Evolutionary conservation across 2,329 filamentous ascomycete species (phyloP).

Genomic region (Calonectria pseudoturangicola): DNA sequence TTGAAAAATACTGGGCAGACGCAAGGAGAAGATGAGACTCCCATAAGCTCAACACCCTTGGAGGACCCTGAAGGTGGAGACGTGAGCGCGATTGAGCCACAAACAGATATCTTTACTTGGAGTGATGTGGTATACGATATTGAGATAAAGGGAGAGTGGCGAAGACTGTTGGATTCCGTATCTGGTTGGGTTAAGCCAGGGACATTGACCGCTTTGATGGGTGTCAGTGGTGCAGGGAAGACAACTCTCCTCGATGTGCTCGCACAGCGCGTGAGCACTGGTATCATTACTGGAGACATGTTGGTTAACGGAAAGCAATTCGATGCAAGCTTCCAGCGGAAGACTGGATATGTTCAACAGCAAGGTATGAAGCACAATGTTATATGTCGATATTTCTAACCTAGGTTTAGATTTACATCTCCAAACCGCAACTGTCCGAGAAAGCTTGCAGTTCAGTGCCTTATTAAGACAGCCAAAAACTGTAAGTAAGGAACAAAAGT

Average conservation of each 20-base stretch:
- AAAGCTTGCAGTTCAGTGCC: slow-evolving; percentile 74
- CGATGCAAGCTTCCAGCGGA: slow-evolving; percentile 76
- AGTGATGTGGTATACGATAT: slow-evolving; percentile 82
- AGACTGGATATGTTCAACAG: slow-evolving; percentile 81
- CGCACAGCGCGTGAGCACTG: slow-evolving; percentile 72
- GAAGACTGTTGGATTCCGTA: slow-evolving; percentile 86
- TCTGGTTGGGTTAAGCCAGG: slow-evolving; percentile 94
- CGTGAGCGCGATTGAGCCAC: slow-evolving; percentile 61
- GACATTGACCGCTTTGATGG: slow-evolving; percentile 87
- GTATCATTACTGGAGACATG: slow-evolving; percentile 80
- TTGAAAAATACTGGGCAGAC: slow-evolving; percentile 55
- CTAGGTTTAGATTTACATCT: slow-evolving; percentile 69
- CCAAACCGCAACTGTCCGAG: slow-evolving; percentile 72
- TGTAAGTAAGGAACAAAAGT: slow-evolving; percentile 74
- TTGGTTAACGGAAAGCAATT: slow-evolving; percentile 76
- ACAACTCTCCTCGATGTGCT: slow-evolving; percentile 66
- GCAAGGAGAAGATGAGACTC: slow-evolving; percentile 56
- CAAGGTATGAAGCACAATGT: slow-evolving; percentile 65
- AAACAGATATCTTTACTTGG: slow-evolving; percentile 84
- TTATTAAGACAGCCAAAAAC: slow-evolving; percentile 73
- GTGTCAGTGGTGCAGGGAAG: slow-evolving; percentile 71
- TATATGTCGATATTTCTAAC: slow-evolving; percentile 29
- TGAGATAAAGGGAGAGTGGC: slow-evolving; percentile 82
- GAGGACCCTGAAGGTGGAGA: slow-evolving; percentile 45
- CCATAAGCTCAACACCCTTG: slow-evolving; percentile 50